These are phyloP conservation scores for Isoetes taiwanensis DNA, from an alignment of 75 land plant species.

Conservation along the genomic window DNA sequence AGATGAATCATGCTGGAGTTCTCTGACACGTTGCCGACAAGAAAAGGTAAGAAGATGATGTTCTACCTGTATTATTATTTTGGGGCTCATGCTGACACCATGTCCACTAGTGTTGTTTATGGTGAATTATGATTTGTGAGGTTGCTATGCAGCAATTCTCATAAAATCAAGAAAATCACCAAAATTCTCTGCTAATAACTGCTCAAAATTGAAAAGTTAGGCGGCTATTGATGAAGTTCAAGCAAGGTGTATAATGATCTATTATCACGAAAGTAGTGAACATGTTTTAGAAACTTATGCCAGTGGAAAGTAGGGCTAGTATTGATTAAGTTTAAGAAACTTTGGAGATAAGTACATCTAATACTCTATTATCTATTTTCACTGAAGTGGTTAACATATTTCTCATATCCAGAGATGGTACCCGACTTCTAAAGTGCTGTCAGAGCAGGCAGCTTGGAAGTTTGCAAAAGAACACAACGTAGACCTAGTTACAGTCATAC, in stretches of 20 bases:
- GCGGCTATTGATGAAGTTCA: not conserved
- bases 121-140: not conserved
- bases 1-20: slow-evolving; percentile 35
- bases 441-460: slow-evolving; percentile 36
- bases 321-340: too few relatives aligned
- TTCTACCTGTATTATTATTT: not conserved
- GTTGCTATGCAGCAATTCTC: too few relatives aligned
- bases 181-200: too few relatives aligned
- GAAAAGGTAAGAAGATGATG: slow-evolving; percentile 36
- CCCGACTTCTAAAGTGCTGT: slow-evolving; percentile 29
- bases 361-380: too few relatives aligned
- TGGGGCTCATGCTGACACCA: not conserved
- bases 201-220: too few relatives aligned
- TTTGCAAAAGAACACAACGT: slow-evolving; percentile 37
- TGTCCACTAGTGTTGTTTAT: not conserved
- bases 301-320: too few relatives aligned
- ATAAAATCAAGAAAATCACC: too few relatives aligned
- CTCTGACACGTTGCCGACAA: slow-evolving; percentile 7
- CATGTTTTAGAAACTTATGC: too few relatives aligned
- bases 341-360: too few relatives aligned
- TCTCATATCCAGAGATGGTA: too few relatives aligned
- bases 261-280: too few relatives aligned
- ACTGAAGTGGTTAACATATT: too few relatives aligned
- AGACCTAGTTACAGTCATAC: slow-evolving; percentile 35
- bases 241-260: slow-evolving; percentile 6